Evolutionary conservation across 257 asterid species (phyloP), one percentile per base, ranked within the genome.

Genomic region (Paulownia fortunei): DNA sequence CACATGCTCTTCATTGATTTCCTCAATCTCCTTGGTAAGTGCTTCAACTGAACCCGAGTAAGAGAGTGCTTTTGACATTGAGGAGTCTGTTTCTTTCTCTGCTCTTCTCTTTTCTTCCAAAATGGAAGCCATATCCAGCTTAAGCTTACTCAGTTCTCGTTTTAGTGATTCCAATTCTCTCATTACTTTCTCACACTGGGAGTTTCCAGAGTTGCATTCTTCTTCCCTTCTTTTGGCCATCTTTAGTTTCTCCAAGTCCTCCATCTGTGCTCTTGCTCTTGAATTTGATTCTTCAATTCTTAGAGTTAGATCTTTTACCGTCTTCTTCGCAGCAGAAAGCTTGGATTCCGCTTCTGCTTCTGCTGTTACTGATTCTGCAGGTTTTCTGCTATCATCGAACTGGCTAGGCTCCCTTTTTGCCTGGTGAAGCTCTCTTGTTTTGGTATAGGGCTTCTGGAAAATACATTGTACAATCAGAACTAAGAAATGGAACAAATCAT

Each of bases 1-100:
- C 69, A 95, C 92, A 56, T 88, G 91, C 83, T 95, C 97, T 87
- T 93, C 98, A 6, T 87, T 83, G 42, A 87, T 76, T 74, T 87
- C 90, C 76, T 90, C 97, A 8, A 93, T 88, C 83, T 89, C 88
- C 80, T 76, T 68, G 64, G 69, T 74, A 19, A 94, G 91, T 13
- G 77, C 72, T 41, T 83, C 88, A 13, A 86, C 80, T 3, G 85
- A 77, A 65, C 84, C 81, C 66, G 81, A 42, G 59, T 37, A 61
- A 63, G 88, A 52, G 60, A 63, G 69, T 30, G 74, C 64, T 82
- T 82, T 88, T 37, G 56, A 84, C 46, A 75, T 4, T 15, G 86
- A 83, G 26, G 62, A 82, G 4, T 76, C 82, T 8, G 39, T 72
- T 76, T 88, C 92, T 61, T 66, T 47, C 72, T 87, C 92, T 3